A percentile compares a stretch with the other conserved stretches of the same genome.
Evolutionary conservation across 2,329 filamentous ascomycete species (phyloP).

Genomic region (Lasiodiplodia sp.): DNA sequence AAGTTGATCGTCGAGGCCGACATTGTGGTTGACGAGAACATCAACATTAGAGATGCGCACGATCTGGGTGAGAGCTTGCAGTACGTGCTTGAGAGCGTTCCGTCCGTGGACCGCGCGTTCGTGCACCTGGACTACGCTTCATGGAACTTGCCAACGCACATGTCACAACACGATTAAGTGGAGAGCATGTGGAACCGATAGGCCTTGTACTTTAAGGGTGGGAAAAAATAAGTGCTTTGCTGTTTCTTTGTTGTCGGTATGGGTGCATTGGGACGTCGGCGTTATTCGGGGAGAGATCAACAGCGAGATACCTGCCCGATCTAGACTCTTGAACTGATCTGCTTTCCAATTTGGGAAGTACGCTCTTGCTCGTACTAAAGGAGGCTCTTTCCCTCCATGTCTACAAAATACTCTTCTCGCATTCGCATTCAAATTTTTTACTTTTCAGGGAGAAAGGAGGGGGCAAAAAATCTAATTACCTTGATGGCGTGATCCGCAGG

Average conservation of each 20-base stretch:
- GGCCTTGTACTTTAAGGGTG: neutral
- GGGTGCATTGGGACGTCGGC: conserved; percentile 9
- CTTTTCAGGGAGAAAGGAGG: neutral
- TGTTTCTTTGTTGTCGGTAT: neutral
- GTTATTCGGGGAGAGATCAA: neutral
- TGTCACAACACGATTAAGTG: conserved; percentile 53
- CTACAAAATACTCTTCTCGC: neutral
- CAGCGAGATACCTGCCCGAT: conserved; percentile 13
- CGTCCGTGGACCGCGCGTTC: conserved; percentile 69
- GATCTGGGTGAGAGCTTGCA: conserved; percentile 80
- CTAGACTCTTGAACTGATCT: neutral
- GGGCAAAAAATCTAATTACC: neutral
- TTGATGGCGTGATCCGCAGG: conserved; percentile 23
- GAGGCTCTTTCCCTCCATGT: neutral
- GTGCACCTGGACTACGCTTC: conserved; percentile 61
- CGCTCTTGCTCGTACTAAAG: neutral
- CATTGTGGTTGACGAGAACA: conserved; percentile 80
- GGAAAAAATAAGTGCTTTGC: neutral
- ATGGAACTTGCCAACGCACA: conserved; percentile 60
- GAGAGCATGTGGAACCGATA: neutral
- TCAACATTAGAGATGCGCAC: conserved; percentile 79
- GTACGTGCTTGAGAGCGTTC: conserved; percentile 84
- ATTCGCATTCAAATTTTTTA: neutral
- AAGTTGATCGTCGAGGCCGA: conserved; percentile 86
- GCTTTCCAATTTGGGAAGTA: neutral